Evolutionary conservation across 176 grass and related monocot species (phyloP), one percentile per base, ranked within the genome.

Genomic region (Thinopyrum elongatum): DNA sequence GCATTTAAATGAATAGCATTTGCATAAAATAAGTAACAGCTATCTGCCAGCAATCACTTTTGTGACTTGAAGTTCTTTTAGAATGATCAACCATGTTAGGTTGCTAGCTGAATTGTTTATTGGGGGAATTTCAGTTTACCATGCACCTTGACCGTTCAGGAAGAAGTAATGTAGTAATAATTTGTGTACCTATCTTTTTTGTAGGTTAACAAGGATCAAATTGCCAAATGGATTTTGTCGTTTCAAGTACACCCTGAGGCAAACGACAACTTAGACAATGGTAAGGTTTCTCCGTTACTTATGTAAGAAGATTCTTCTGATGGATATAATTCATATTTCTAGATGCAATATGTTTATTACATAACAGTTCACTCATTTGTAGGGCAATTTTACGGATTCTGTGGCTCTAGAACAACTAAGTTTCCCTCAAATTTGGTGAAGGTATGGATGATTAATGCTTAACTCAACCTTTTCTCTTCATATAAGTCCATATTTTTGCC

Each of bases 301-400:
- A 27, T 78, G 10, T 78, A 31, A 34, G 5, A 70, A 16, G 58
- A 66, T 4, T 67, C 33, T 14, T 12, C 19, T 23, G 35, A 8
- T 34, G 59, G 1, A 35, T 70, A 63, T 27, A 25, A 6, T 76
- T 62, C 11, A 2, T 75, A 70, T 80, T 74, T 91, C 23, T 6
- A 81, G 17, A 77, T 49, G 46, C 23, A 44, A 34, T 75, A 76
- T 76, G 29, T 28, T 77, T 21, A 1, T 65, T 51, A 76, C 76
- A 35, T 76, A 67, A 76, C 29, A 76, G 0, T 70, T 84, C 19
- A 31, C 60, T 26, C 44, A 7, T 84, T 30, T 84, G 10, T 75
- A 98, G 97, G 88, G 16, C 73, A 88, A 38, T 98, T 94, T 88
- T 92, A 84, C 91, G 97, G 97, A 63, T 98, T 98, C 65, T 92